Conservation (phyloP, 2,329 filamentous ascomycete genomes). For the Calonectria naviculata region DNA sequence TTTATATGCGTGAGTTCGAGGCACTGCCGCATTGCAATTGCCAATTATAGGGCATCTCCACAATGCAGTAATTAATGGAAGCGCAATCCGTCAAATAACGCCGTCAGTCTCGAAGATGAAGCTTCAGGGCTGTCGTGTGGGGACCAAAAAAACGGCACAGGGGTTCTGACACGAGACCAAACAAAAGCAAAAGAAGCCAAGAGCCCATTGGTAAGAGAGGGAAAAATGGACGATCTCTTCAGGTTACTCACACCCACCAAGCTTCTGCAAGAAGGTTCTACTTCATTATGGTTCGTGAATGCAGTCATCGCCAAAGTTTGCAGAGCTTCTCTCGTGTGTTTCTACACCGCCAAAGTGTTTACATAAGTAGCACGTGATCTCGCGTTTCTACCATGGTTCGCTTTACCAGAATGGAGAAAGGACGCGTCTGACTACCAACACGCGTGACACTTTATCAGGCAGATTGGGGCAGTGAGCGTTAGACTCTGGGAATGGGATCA, state of each 20-base stretch:
- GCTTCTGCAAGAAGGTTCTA: no score
- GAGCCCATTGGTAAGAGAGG: background rate
- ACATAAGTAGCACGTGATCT: constrained; percentile 44
- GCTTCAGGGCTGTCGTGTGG: background rate
- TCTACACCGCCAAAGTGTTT: background rate
- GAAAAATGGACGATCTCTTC: background rate
- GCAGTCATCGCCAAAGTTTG: background rate
- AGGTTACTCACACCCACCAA: background rate
- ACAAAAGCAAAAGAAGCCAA: background rate
- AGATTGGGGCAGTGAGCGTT: background rate
- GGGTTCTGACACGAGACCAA: background rate
- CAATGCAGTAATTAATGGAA: background rate
- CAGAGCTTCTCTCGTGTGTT: background rate
- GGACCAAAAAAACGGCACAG: background rate
- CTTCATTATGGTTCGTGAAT: background rate
- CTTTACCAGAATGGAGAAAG: constrained; percentile 7
- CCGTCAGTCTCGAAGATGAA: background rate
- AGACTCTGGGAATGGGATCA: constrained; percentile 16
- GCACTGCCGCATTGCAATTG: constrained; percentile 10
- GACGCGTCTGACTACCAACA: constrained; percentile 10
- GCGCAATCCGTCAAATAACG: background rate
- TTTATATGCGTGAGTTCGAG: background rate
- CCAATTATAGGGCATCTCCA: background rate
- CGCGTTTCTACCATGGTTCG: constrained; percentile 29
- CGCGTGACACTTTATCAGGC: constrained; percentile 2